Evolutionary conservation across 1,284 basidiomycete genomes (phyloP), one percentile per base, ranked within the genome.

Genomic region (Ganoderma lucidum): DNA sequence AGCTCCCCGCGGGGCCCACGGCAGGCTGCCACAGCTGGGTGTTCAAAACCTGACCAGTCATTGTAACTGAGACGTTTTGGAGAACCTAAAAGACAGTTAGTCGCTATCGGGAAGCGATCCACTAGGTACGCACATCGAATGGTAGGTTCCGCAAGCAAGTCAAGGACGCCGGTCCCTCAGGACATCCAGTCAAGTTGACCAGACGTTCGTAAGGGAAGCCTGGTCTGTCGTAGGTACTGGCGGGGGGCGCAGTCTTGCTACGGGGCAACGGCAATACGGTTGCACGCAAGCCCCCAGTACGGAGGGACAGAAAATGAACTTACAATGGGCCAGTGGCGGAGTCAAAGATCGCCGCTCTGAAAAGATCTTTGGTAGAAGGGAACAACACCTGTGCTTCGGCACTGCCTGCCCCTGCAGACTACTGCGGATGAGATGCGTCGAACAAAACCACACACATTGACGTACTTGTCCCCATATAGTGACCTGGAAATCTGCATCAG

Each of bases 331-430:
- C 87, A 2, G 85, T 86, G 0, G 84, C 79, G 0, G 87, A 89
- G 71, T 89, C 85, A 32, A 84, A 82, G 17, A 89, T 88, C 14
- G 79, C 87, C 6, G 86, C 87, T 14, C 87, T 82, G 80, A 90
- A 88, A 0, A 88, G 80, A 0, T 75, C 70, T 37, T 76, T 76
- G 2, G 76, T 30, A 0, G 86, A 62, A 14, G 85, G 82, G 72
- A 81, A 88, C 2, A 89, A 67, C 15, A 88, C 79, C 58, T 88
- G 86, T 0, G 85, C 79, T 75, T 87, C 83, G 2, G 84, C 85
- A 65, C 85, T 83, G n/a, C 88, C 88, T 14, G 84, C 87, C 45
- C 88, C 87, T 28, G 88, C 87, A 37, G 87, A 88, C 86, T 89
- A 35, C 17, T 17, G 53, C 15, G 41, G 44, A 42, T 42, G n/a